These are phyloP conservation scores for Austroboletus novae-zelandiae DNA, from an alignment of 1,284 basidiomycete species.

Conservation along the genomic window DNA sequence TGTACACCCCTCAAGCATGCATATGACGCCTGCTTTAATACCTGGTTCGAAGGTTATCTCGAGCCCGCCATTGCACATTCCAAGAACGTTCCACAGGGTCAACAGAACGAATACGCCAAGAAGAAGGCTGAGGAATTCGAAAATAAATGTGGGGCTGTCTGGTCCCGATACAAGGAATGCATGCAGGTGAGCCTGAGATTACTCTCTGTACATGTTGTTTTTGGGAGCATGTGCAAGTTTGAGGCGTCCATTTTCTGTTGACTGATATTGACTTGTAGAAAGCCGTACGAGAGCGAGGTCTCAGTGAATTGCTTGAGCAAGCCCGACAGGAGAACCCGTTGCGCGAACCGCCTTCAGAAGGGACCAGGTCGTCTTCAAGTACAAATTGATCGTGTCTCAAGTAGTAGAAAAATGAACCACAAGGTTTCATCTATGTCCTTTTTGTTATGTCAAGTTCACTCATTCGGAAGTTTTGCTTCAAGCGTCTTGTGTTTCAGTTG, in stretches of 20 bases:
- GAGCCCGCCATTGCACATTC: too few relatives aligned
- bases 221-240: too few relatives aligned
- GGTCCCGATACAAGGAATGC: conserved; percentile 77
- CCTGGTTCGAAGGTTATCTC: too few relatives aligned
- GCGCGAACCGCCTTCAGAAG: conserved; percentile 41
- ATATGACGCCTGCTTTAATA: too few relatives aligned
- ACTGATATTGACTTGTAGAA: conserved; percentile 46
- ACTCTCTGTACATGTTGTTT: not conserved
- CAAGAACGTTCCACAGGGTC: too few relatives aligned
- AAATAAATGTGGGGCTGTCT: conserved; percentile 75
- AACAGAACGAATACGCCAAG: conserved; percentile 42
- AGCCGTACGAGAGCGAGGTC: conserved; percentile 77
- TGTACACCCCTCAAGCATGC: too few relatives aligned
- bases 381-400: conserved; percentile 7
- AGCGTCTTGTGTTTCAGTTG: too few relatives aligned
- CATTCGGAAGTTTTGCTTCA: too few relatives aligned
- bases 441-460: too few relatives aligned
- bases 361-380: conserved; percentile 14
- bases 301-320: conserved; percentile 74
- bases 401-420: not conserved
- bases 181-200: conserved; percentile 53
- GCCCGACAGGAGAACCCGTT: conserved; percentile 83
- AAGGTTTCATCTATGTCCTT: too few relatives aligned
- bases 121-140: conserved; percentile 81
- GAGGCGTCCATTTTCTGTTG: not conserved